Percentiles rank a stretch among this genome's conserved stretches.
Conservation (phyloP, 768 basidiomycete genomes). For the Imleria badia region DNA sequence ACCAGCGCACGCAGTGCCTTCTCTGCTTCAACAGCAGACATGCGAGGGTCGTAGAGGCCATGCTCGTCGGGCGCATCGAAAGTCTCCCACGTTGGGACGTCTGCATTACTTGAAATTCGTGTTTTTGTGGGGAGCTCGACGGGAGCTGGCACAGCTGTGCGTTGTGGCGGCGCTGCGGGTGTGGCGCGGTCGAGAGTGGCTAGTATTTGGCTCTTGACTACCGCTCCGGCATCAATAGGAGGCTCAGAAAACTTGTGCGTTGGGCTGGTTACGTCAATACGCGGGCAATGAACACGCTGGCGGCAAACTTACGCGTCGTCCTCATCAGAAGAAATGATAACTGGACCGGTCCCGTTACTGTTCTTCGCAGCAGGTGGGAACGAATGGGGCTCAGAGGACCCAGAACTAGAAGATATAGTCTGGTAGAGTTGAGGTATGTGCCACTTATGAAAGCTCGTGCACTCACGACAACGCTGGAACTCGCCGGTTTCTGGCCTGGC, state of each 20-base stretch:
- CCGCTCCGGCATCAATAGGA: neutral
- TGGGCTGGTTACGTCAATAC: constrained; percentile 11
- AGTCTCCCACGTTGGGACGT: constrained; percentile 28
- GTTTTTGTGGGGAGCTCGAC: constrained; percentile 26
- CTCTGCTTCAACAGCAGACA: constrained; percentile 61
- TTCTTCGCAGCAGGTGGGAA: constrained; percentile 4
- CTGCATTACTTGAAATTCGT: constrained; percentile 15
- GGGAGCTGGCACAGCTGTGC: constrained; percentile 32
- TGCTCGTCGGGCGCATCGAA: constrained; percentile 30
- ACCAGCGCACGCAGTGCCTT: constrained; percentile 77
- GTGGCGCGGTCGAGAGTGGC: constrained; percentile 27
- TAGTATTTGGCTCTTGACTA: constrained; percentile 17
- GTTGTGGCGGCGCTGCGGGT: constrained; percentile 11
- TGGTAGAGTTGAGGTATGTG: neutral
- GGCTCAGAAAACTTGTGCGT: neutral
- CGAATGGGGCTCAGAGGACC: constrained; percentile 22
- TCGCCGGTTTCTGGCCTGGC: constrained; percentile 15
- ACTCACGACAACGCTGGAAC: constrained; percentile 25
- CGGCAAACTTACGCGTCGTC: constrained; percentile 8
- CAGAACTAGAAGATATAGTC: constrained; percentile 28
- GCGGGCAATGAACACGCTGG: neutral
- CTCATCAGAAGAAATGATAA: constrained; percentile 35
- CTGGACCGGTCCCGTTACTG: constrained; percentile 5
- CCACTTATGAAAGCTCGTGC: neutral
- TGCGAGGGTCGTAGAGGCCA: constrained; percentile 31